These are phyloP conservation scores for Choiromyces venosus DNA, from an alignment of 495 filamentous ascomycete species.

Conservation along the genomic window DNA sequence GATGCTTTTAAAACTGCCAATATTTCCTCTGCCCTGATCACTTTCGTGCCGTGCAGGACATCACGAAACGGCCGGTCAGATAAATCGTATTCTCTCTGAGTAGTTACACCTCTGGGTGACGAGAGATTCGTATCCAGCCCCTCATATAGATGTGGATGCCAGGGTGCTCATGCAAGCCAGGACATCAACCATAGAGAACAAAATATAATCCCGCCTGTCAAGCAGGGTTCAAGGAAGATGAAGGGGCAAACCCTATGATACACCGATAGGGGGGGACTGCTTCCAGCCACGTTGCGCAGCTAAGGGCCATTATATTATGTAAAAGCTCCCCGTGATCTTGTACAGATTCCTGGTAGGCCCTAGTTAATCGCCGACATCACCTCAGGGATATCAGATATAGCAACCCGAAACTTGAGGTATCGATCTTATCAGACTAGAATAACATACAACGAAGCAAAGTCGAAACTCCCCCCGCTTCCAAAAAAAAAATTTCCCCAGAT, in stretches of 20 bases:
- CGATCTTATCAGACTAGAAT: not conserved
- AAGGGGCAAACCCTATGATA: not conserved
- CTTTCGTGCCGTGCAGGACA: not conserved
- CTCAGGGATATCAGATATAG: not conserved
- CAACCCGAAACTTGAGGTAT: not conserved
- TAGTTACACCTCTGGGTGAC: not conserved
- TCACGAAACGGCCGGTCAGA: not conserved
- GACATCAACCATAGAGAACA: not conserved
- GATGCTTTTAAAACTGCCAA: not conserved
- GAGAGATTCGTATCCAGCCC: not conserved
- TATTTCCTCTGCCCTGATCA: not conserved
- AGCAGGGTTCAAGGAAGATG: not conserved
- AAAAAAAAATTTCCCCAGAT: not conserved
- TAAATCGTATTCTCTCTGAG: not conserved
- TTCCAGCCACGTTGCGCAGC: not conserved
- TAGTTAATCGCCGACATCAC: not conserved
- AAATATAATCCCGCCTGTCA: not conserved
- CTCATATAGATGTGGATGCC: not conserved
- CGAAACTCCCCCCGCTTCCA: not conserved
- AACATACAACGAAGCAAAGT: not conserved
- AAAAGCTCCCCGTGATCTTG: not conserved
- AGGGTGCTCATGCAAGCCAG: not conserved
- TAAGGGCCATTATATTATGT: not conserved
- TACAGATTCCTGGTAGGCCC: not conserved
- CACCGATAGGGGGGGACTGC: not conserved